Percentiles rank a stretch among this genome's conserved stretches.
Conservation (phyloP, 306 rosid genomes). For the Betula pendula region DNA sequence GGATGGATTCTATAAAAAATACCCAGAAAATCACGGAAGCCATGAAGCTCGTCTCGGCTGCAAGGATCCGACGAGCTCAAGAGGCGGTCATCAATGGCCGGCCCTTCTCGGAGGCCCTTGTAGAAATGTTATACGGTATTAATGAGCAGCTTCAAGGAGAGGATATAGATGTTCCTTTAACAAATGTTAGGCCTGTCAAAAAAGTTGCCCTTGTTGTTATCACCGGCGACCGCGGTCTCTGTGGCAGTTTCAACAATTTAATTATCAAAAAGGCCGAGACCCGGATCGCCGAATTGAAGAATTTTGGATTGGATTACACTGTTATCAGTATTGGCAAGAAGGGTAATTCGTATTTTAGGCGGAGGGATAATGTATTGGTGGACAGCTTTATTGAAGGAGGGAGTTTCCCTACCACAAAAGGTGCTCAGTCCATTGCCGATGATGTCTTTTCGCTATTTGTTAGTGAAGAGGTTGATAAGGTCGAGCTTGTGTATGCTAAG, state of each 20-base stretch:
- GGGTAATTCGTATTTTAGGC: slow-evolving; percentile 56
- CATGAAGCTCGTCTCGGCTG: slow-evolving; percentile 79
- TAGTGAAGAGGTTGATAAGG: slow-evolving; percentile 76
- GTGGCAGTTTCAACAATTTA: slow-evolving; percentile 66
- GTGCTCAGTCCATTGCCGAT: slow-evolving; percentile 78
- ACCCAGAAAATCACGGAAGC: slow-evolving; percentile 75
- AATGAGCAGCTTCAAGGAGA: slow-evolving; percentile 53
- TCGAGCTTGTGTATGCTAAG: slow-evolving; percentile 70
- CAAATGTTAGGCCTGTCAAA: slow-evolving; percentile 46
- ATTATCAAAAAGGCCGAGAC: slow-evolving; percentile 49
- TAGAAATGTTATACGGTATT: slow-evolving; percentile 48
- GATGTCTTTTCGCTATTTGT: slow-evolving; percentile 65
- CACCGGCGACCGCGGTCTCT: slow-evolving; percentile 69
- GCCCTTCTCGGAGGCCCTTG: slow-evolving; percentile 64
- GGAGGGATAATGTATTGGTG: slow-evolving; percentile 30
- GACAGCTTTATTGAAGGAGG: slow-evolving; percentile 51
- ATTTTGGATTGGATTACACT: slow-evolving; percentile 44
- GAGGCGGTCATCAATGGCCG: slow-evolving; percentile 73
- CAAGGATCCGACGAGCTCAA: slow-evolving; percentile 76
- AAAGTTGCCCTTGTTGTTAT: slow-evolving; percentile 61
- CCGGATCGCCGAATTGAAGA: slow-evolving; percentile 46
- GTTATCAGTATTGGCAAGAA: slow-evolving; percentile 73
- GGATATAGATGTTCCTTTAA: slow-evolving; percentile 49
- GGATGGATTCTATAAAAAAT: slow-evolving; percentile 53
- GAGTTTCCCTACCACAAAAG: slow-evolving; percentile 54